These are phyloP conservation scores for Magnolia officinalis DNA, from an alignment of 164 flowering plant genomes.

Conservation along the genomic window DNA sequence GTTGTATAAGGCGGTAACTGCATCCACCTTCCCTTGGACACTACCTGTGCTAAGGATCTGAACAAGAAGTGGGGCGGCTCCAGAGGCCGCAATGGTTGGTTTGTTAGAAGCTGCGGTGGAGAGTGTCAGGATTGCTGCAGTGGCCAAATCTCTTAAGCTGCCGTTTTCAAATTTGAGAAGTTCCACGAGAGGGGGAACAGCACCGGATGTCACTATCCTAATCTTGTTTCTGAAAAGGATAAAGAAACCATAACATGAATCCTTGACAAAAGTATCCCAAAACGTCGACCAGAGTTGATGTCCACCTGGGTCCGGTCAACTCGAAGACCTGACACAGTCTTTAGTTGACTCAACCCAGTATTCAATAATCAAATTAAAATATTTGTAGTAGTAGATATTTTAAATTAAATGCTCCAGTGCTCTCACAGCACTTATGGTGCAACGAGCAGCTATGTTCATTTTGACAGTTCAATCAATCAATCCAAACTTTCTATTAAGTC, in stretches of 20 bases:
- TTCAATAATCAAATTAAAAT: too few relatives aligned
- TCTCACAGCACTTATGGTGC: too few relatives aligned
- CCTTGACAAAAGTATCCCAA: background rate
- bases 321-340: too few relatives aligned
- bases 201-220: constrained; percentile 60
- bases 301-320: too few relatives aligned
- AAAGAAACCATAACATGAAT: background rate
- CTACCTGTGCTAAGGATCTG: constrained; percentile 59
- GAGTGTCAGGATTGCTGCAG: constrained; percentile 71
- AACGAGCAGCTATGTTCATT: too few relatives aligned
- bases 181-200: constrained; percentile 61
- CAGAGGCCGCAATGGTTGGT: constrained; percentile 50
- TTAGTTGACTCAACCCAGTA: too few relatives aligned
- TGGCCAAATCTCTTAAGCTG: constrained; percentile 57
- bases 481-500: too few relatives aligned
- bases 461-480: too few relatives aligned
- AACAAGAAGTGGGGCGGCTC: constrained; percentile 63
- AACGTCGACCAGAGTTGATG: too few relatives aligned
- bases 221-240: constrained; percentile 60
- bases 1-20: constrained; percentile 72
- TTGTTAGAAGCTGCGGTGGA: constrained; percentile 64
- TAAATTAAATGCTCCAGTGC: too few relatives aligned
- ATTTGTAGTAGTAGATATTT: too few relatives aligned
- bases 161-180: constrained; percentile 50
- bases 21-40: constrained; percentile 73